Base-by-base conservation (phyloP, 1,139 yeast genomes). In the Tardiomyces blankii region DNA sequence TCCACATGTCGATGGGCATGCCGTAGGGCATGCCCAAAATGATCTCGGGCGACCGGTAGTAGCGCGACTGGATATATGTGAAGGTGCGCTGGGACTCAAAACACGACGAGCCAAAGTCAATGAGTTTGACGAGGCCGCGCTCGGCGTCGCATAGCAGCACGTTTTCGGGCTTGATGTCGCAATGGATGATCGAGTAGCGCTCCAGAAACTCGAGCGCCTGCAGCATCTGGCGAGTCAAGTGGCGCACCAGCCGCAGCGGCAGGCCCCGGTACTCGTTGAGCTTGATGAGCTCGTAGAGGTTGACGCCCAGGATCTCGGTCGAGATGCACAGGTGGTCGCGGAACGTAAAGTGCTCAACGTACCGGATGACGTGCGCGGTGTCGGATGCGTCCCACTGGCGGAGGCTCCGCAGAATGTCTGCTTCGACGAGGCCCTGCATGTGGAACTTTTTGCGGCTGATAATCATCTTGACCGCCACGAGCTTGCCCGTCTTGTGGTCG, bases 21-120 rank as follows among this genome's bases (percentile, higher is more conserved):
- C 77, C 72, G 61, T 87, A 87, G 30, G 77, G 72, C 48, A 87
- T 80, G 1, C 95, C 96, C n/a, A 86, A 58, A 39, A 84, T 68
- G 3, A 87, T 88, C 60, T 87, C 96, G 0, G 96, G 88, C 0
- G 96, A 86, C 50, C 99, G 73, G 64, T 93, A 93, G 61, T 91
- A 93, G 48, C 99, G 72, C 7, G 96, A 87, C 63, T 93, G 99
- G 51, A 93, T 88, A 62, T 93, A 93, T 0, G 97, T 86, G 65
- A 88, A 91, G 4, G 89, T 72, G 0, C 95, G 86, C 57, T 87
- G 93, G 44, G 88, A 70, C 49, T 91, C 94, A 58, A 86, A 91
- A 62, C 98, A 93, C 0, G 98, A 95, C 8, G 93, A 80, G 0
- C 99, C 99, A 68, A 93, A 93, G 66, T 93, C 99, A 57, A 93